Conservation (phyloP, 768 basidiomycete species). For the Psilocybe sp. region DNA sequence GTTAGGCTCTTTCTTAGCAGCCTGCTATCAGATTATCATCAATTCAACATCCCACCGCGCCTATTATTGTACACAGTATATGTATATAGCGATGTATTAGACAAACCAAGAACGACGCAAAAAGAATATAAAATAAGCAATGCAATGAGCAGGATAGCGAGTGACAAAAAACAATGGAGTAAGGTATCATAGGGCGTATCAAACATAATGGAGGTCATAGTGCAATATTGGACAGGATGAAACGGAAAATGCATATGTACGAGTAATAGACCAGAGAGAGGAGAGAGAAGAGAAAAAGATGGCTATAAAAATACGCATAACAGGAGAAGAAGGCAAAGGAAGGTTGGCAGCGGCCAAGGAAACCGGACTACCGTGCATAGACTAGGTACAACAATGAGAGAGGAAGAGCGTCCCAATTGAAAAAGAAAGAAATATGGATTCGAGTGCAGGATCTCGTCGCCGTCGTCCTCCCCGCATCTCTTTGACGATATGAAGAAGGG, state of each 20-base stretch:
- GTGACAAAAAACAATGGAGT: slow-evolving; percentile 2
- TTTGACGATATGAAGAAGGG: slow-evolving; percentile 10
- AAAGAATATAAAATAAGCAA: slow-evolving; percentile 6
- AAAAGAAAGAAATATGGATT: background rate
- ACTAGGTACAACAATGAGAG: slow-evolving; percentile 1
- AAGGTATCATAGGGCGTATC: slow-evolving; percentile 5
- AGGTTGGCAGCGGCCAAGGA: too few species aligned
- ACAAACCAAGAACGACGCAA: slow-evolving; percentile 1
- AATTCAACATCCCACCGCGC: slow-evolving; percentile 4
- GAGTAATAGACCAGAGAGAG: too few species aligned
- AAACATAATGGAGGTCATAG: slow-evolving; percentile 2
- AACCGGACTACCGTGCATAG: background rate
- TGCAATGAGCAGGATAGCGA: slow-evolving; percentile 9
- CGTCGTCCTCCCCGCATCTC: slow-evolving; percentile 3
- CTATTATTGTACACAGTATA: slow-evolving; percentile 3
- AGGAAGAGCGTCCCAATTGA: slow-evolving; percentile 10
- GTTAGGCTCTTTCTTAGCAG: slow-evolving; percentile 17
- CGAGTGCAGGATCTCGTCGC: slow-evolving; percentile 1
- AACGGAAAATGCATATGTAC: background rate
- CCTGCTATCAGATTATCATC: slow-evolving; percentile 11
- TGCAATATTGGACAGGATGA: slow-evolving; percentile 5
- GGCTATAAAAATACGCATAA: too few species aligned
- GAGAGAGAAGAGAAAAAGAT: too few species aligned
- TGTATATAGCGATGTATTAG: slow-evolving; percentile 3
- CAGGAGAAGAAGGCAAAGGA: too few species aligned